These are phyloP conservation scores for Russula virescens DNA, from an alignment of 768 basidiomycete genomes.

Conservation along the genomic window DNA sequence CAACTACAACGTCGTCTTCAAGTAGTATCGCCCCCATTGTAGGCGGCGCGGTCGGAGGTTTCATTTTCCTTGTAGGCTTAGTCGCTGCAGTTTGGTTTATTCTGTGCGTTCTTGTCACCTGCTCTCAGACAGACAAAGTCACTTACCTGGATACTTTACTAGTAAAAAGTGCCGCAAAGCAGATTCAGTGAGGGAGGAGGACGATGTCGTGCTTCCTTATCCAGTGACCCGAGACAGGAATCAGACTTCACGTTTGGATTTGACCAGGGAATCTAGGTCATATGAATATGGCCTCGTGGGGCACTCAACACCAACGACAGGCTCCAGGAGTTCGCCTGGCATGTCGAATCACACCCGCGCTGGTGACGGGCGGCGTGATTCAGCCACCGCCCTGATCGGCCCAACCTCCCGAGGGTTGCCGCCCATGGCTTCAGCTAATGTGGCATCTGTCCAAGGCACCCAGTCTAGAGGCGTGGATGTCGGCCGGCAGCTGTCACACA, in stretches of 20 bases:
- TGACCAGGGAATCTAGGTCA: constrained; percentile 19
- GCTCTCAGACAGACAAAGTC: not conserved
- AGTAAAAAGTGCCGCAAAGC: constrained; percentile 18
- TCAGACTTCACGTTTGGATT: constrained; percentile 12
- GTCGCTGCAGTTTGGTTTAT: constrained; percentile 18
- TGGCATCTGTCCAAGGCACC: not conserved
- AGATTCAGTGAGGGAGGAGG: constrained; percentile 2
- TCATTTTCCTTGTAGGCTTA: constrained; percentile 6
- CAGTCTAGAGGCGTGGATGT: not conserved
- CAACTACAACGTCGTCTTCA: constrained; percentile 1
- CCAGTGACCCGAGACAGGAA: constrained; percentile 21
- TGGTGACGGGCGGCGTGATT: constrained; percentile 10
- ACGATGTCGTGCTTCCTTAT: constrained; percentile 17
- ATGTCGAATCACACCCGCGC: not conserved
- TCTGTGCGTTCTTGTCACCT: constrained; percentile 9
- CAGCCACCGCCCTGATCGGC: constrained; percentile 10
- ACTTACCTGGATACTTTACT: not conserved
- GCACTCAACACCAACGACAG: not conserved
- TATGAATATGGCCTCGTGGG: constrained; percentile 23
- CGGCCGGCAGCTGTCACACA: not conserved
- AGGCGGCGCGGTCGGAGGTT: constrained; percentile 21
- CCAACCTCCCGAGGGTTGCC: not conserved
- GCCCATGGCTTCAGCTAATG: not conserved
- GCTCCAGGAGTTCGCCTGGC: constrained; percentile 7
- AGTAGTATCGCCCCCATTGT: constrained; percentile 10